phyloP scores from a whole-genome alignment of 306 rosid species.

The Glycyrrhiza uralensis region DNA sequence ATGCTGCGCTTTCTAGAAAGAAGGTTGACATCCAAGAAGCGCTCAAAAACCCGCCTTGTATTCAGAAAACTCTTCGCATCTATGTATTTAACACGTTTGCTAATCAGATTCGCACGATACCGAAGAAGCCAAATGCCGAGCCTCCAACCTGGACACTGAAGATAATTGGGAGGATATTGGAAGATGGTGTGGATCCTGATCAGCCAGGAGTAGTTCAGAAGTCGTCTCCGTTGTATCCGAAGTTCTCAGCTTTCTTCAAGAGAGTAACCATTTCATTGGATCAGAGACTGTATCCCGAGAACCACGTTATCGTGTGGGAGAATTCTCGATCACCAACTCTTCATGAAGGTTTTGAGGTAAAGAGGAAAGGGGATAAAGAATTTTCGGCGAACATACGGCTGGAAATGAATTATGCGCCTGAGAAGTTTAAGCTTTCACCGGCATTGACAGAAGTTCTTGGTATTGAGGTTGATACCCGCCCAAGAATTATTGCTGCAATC shows the following conservation, averaged over 20 bases:
- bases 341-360: slow-evolving; percentile 98
- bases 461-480: slow-evolving; percentile 97
- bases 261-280: slow-evolving; percentile 89
- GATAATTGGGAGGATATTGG: slow-evolving; percentile 93
- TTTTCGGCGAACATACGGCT: slow-evolving; percentile 65
- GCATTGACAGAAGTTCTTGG: slow-evolving; percentile 96
- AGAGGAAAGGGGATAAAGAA: slow-evolving; percentile 95
- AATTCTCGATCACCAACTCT: slow-evolving; percentile 76
- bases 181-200: slow-evolving; percentile 97
- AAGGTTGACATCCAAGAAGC: slow-evolving; percentile 98
- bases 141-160: slow-evolving; percentile 95
- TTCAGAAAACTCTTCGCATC: slow-evolving; percentile 91
- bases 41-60: slow-evolving; percentile 74
- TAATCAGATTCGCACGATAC: slow-evolving; percentile 75
- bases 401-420: slow-evolving; percentile 94
- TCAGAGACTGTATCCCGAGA: slow-evolving; percentile 92
- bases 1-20: slow-evolving; percentile 86
- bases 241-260: slow-evolving; percentile 89
- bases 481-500: slow-evolving; percentile 89
- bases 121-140: slow-evolving; percentile 83
- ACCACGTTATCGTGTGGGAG: slow-evolving; percentile 81
- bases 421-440: slow-evolving; percentile 88
- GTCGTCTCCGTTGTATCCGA: slow-evolving; percentile 77
- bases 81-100: slow-evolving; percentile 91
- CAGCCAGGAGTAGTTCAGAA: slow-evolving; percentile 84